Conservation (phyloP, 148 eudicot species). For the Camellia lanceoleosa region DNA sequence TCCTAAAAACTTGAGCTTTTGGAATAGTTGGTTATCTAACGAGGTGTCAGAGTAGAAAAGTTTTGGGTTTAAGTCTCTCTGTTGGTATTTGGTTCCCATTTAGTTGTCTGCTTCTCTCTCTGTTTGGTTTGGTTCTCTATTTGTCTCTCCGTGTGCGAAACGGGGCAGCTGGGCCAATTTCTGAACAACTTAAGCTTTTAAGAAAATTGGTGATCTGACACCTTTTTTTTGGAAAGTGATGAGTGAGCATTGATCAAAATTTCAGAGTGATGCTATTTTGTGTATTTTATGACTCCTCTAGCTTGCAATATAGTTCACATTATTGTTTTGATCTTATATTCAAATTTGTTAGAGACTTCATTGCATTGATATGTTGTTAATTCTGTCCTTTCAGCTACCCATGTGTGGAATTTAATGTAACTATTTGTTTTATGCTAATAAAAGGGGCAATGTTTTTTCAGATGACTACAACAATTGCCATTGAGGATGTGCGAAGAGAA, state of each 20-base stretch:
- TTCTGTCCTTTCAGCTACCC: neutral
- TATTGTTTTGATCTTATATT: neutral
- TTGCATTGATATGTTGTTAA: neutral
- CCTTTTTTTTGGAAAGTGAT: neutral
- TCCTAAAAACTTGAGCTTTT: too few relatives aligned
- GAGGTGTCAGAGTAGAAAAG: too few relatives aligned
- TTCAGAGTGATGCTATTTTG: neutral
- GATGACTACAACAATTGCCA: constrained; percentile 94
- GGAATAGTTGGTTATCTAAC: too few relatives aligned
- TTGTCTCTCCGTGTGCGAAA: too few relatives aligned
- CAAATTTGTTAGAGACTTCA: neutral
- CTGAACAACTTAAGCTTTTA: too few relatives aligned
- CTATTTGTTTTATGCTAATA: constrained; percentile 17
- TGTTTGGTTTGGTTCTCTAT: too few relatives aligned
- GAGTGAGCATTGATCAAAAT: constrained; percentile 10
- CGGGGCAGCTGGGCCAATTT: too few relatives aligned
- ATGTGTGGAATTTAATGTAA: constrained; percentile 6
- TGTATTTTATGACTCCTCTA: neutral
- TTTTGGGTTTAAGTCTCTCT: too few relatives aligned
- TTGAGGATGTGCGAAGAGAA: constrained; percentile 90
- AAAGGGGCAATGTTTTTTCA: constrained; percentile 31
- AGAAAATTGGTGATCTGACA: too few relatives aligned
- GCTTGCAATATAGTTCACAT: neutral
- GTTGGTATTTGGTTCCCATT: too few relatives aligned
- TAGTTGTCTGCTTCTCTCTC: too few relatives aligned